Evolutionary conservation across 129 eudicot species (phyloP).

Genomic region (Apium graveolens): DNA sequence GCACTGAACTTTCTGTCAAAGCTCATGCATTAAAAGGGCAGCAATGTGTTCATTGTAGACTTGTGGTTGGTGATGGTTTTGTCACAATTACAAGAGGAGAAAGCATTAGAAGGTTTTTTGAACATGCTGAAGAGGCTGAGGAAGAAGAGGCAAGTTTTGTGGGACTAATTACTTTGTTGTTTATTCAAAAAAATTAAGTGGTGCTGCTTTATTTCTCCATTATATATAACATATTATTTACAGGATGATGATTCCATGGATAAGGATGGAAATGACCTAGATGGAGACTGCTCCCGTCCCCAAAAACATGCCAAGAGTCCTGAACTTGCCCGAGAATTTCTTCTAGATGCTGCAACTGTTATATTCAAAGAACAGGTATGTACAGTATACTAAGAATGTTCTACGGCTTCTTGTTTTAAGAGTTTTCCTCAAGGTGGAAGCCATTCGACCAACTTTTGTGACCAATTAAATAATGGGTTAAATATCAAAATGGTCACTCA

Average conservation of each 20-base stretch:
- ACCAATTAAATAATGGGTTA: too few relatives aligned
- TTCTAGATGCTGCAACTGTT: constrained; percentile 93
- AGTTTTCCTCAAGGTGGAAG: not conserved
- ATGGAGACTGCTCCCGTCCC: constrained; percentile 96
- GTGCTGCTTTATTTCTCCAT: constrained; percentile 7
- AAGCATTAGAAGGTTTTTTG: constrained; percentile 80
- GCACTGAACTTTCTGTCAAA: constrained; percentile 70
- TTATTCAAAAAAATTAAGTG: not conserved
- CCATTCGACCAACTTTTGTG: not conserved
- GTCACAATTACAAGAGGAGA: constrained; percentile 77
- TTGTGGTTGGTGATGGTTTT: constrained; percentile 87
- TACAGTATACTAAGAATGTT: constrained; percentile 3
- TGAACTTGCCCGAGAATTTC: constrained; percentile 97
- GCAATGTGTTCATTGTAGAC: constrained; percentile 92
- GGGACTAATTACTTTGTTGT: not conserved
- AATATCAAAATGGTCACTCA: too few relatives aligned
- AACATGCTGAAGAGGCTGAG: constrained; percentile 98
- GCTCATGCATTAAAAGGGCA: constrained; percentile 96
- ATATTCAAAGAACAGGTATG: constrained; percentile 94
- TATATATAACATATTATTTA: constrained; percentile 8
- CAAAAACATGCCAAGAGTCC: constrained; percentile 99
- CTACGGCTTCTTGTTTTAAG: not conserved
- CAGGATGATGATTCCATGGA: constrained; percentile 99
- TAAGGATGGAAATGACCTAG: constrained; percentile 89
- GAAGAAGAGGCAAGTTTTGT: constrained; percentile 76